phyloP scores from a whole-genome alignment of 1,284 basidiomycete species.

The Puccinia polysora region DNA sequence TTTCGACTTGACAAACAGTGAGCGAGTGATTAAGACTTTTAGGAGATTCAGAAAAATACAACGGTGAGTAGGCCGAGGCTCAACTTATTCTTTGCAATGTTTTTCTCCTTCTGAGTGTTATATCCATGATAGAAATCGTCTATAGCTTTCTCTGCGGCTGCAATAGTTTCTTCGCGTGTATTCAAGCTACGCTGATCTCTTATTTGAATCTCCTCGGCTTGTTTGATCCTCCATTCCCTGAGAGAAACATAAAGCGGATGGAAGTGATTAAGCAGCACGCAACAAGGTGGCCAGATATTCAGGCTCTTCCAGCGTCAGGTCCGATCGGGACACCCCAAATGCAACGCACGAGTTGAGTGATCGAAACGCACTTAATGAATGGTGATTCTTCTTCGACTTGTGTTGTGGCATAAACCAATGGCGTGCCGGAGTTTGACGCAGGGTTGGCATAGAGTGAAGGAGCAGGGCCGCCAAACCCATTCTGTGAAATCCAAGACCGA shows the following conservation, averaged over 20 bases:
- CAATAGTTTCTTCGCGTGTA: slow-evolving; percentile 77
- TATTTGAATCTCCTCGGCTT: slow-evolving; percentile 76
- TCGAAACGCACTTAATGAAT: slow-evolving; percentile 66
- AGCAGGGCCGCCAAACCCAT: slow-evolving; percentile 61
- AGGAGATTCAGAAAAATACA: neutral
- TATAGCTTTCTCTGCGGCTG: slow-evolving; percentile 83
- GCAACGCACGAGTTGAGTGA: neutral
- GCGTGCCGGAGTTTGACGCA: slow-evolving; percentile 46
- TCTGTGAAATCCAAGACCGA: slow-evolving; percentile 48
- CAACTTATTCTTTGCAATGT: slow-evolving; percentile 93
- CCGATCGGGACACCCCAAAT: neutral
- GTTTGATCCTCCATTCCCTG: slow-evolving; percentile 82
- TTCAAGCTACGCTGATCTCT: slow-evolving; percentile 72
- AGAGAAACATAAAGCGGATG: neutral
- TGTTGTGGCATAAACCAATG: slow-evolving; percentile 32
- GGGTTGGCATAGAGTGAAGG: slow-evolving; percentile 56
- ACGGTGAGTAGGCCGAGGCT: slow-evolving; percentile 53
- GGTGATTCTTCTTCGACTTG: slow-evolving; percentile 73
- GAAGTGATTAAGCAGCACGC: too few relatives aligned
- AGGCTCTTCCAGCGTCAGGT: neutral
- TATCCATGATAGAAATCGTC: slow-evolving; percentile 96
- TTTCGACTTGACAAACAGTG: neutral
- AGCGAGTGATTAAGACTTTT: slow-evolving; percentile 19
- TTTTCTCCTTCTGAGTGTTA: slow-evolving; percentile 81
- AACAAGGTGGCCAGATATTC: too few relatives aligned